A percentile compares a stretch with the other conserved stretches of the same genome.
phyloP scores from a whole-genome alignment of 164 flowering plant species.

The Chimonanthus salicifolius region DNA sequence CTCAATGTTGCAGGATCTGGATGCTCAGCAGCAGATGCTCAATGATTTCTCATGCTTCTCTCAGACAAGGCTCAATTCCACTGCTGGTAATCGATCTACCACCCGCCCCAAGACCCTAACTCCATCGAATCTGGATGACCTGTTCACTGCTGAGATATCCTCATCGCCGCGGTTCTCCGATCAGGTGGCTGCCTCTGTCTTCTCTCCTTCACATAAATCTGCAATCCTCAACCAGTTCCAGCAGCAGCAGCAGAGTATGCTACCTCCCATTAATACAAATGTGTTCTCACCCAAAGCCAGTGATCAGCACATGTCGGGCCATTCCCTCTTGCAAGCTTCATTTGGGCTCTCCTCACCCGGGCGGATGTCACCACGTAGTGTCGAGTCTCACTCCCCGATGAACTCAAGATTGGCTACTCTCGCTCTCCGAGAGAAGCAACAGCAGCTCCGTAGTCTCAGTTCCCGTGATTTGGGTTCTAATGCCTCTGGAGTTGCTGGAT shows the following conservation, averaged over 20 bases:
- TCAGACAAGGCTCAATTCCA: slow-evolving; percentile 30
- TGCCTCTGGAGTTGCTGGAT: slow-evolving; percentile 36
- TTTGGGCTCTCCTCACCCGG: slow-evolving; percentile 60
- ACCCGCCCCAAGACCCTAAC: slow-evolving; percentile 48
- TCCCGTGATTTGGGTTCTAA: slow-evolving; percentile 69
- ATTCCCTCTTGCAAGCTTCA: slow-evolving; percentile 56
- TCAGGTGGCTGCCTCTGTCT: slow-evolving; percentile 45
- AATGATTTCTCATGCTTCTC: slow-evolving; percentile 53
- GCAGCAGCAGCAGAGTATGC: slow-evolving; percentile 69
- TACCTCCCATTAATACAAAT: slow-evolving; percentile 72
- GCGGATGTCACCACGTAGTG: slow-evolving; percentile 73
- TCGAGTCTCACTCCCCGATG: slow-evolving; percentile 82
- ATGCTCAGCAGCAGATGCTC: slow-evolving; percentile 55
- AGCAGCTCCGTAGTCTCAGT: slow-evolving; percentile 74
- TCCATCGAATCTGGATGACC: slow-evolving; percentile 82
- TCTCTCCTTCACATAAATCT: slow-evolving; percentile 78
- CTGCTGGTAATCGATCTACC: slow-evolving; percentile 39
- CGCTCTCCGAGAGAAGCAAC: slow-evolving; percentile 65
- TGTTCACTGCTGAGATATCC: slow-evolving; percentile 44
- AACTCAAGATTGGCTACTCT: slow-evolving; percentile 52
- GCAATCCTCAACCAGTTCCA: slow-evolving; percentile 69
- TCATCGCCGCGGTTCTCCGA: slow-evolving; percentile 65
- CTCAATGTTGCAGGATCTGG: slow-evolving; percentile 48
- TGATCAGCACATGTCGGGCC: slow-evolving; percentile 36
- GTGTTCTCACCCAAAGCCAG: slow-evolving; percentile 56